Evolutionary conservation across 2,329 filamentous ascomycete genomes (phyloP), one percentile per base, ranked within the genome.

Genomic region (Hypomyces perniciosus): DNA sequence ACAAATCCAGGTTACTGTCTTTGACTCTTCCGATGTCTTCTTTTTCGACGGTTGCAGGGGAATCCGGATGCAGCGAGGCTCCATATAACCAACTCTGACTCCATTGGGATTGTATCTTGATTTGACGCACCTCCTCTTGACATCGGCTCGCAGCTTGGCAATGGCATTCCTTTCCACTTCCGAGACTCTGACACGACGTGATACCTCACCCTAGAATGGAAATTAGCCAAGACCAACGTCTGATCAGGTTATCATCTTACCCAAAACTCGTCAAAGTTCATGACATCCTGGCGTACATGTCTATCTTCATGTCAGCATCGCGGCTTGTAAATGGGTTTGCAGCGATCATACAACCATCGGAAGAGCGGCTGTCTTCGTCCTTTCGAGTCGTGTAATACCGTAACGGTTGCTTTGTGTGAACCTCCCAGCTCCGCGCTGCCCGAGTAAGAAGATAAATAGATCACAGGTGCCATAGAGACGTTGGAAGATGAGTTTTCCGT

Each of bases 201-300:
- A 62, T 9, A 71, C 61, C 30, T 73, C 67, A 6, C 60, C 54
- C 70, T 73, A 49, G 5, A 52, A 8, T 13, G 8, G 40, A 8
- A 1, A 46, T 61, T 31, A 62, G 51, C 26, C 20, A 20, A 6
- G 29, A 3, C 8, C 6, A 2, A 2, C 5, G 5, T 3, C 5
- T 4, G 5, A 6, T 8, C 12, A 6, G 4, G 3, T 31, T 41
- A n/a, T 10, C 4, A 2, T 6, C 5, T 6, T 61, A 73, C 68
- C 59, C 68, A 71, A 26, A 75, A 65, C 3, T 69, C 66, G 8
- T 74, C 69, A 54, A 75, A 68, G 49, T 67, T 71, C 67, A 74
- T 68, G 4, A 67, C 61, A 2, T 65, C 58, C 51, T 74, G 71
- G 1, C 62, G 63, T 20, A 73, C 52, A 53, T 74, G 68, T 2